Conservation (phyloP, 495 filamentous ascomycete species). For the Xylaria nigripes region DNA sequence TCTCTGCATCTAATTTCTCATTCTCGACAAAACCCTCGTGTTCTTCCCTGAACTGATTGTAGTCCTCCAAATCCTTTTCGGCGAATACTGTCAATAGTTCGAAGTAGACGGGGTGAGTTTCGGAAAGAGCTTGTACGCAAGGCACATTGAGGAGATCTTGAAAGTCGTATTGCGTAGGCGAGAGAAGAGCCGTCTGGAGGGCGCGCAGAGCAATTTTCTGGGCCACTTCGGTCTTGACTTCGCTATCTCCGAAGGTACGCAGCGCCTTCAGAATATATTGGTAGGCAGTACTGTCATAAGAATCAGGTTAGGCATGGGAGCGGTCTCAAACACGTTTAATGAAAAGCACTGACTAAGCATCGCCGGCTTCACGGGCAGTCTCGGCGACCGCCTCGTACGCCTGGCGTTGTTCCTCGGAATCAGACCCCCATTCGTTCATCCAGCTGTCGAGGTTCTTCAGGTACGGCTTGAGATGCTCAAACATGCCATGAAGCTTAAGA, state of each 20-base stretch:
- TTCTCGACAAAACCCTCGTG: constrained; percentile 74
- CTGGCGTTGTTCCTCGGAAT: constrained; percentile 71
- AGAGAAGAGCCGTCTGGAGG: constrained; percentile 68
- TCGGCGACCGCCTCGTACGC: constrained; percentile 73
- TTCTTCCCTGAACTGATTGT: constrained; percentile 83
- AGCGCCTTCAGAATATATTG: constrained; percentile 75
- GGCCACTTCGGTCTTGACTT: constrained; percentile 59
- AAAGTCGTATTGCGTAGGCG: constrained; percentile 81
- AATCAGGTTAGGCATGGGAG: constrained; percentile 14
- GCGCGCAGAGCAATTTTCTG: constrained; percentile 77
- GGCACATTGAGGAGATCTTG: constrained; percentile 83
- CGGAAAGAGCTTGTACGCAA: constrained; percentile 73
- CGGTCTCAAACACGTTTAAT: background rate
- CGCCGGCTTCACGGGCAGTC: constrained; percentile 64
- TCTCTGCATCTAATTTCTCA: constrained; percentile 52
- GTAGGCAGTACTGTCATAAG: constrained; percentile 53
- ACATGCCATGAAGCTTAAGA: constrained; percentile 62
- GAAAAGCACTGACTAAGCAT: constrained; percentile 51
- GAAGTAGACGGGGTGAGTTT: constrained; percentile 71
- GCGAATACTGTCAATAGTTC: constrained; percentile 94
- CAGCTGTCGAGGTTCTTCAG: constrained; percentile 71
- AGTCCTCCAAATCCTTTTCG: constrained; percentile 85
- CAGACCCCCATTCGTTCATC: constrained; percentile 75
- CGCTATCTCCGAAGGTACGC: constrained; percentile 69
- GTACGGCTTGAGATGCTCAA: constrained; percentile 71